Conservation (phyloP, 805 yeast species). For the Yarrowia sp. region DNA sequence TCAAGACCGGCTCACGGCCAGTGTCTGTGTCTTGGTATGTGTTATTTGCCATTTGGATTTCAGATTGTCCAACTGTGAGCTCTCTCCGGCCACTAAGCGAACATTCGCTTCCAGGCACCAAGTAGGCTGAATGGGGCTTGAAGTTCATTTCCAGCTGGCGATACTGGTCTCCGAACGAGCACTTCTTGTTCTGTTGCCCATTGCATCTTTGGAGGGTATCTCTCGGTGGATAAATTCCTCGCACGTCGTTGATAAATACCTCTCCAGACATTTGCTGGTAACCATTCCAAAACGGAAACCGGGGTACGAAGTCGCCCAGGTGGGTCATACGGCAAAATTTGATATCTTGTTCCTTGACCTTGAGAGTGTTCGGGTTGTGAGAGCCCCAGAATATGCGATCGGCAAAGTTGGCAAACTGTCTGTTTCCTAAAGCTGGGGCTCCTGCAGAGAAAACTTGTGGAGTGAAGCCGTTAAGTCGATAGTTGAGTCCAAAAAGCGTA, state of each 20-base stretch:
- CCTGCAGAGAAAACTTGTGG: neutral
- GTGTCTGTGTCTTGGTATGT: neutral
- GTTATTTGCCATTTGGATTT: neutral
- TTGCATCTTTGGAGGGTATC: neutral
- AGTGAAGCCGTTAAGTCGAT: neutral
- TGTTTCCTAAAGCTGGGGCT: constrained; percentile 2
- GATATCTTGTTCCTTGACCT: neutral
- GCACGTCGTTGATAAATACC: neutral
- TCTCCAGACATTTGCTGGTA: constrained; percentile 23
- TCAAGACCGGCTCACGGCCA: neutral
- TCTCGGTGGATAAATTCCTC: constrained; percentile 1
- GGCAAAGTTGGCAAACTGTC: constrained; percentile 10
- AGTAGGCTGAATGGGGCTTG: constrained; percentile 7
- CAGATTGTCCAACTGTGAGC: neutral
- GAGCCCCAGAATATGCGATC: constrained; percentile 8
- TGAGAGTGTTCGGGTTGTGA: neutral
- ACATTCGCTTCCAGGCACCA: constrained; percentile 19
- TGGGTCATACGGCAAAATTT: neutral
- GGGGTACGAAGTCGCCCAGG: neutral
- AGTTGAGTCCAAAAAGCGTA: constrained; percentile 7
- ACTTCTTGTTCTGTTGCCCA: neutral
- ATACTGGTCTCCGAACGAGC: constrained; percentile 17
- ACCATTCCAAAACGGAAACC: constrained; percentile 17
- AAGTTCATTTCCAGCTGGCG: constrained; percentile 13
- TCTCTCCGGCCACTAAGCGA: neutral